phyloP scores from a whole-genome alignment of 2,329 filamentous ascomycete genomes.

The Ceratocystis smalleyi region DNA sequence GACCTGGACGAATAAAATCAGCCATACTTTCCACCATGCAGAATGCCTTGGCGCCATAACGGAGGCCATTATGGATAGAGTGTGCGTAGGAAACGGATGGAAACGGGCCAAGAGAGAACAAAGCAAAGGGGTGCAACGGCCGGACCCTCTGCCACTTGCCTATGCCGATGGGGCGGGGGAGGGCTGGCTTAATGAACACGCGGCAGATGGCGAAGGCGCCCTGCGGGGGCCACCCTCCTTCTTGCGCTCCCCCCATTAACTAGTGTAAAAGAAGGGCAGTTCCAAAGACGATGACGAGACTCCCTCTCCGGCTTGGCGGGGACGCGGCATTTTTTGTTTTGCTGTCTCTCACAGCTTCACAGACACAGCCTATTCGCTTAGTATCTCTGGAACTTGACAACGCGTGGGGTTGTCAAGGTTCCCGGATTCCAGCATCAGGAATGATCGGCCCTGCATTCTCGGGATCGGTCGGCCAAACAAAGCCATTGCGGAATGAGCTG shows the following conservation, averaged over 20 bases:
- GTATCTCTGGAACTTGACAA: background rate
- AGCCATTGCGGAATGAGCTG: background rate
- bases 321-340: background rate
- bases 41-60: background rate
- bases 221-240: background rate
- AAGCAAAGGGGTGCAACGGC: background rate
- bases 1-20: constrained; percentile 11
- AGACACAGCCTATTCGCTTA: background rate
- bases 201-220: background rate
- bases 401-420: constrained; percentile 5
- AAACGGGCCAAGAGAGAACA: background rate
- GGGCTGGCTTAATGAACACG: background rate
- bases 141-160: background rate
- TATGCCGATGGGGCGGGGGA: background rate
- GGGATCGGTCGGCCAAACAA: background rate
- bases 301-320: background rate
- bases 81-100: background rate
- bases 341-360: background rate
- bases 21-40: constrained; percentile 9
- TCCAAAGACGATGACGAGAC: background rate
- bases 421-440: constrained; percentile 4
- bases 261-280: background rate
- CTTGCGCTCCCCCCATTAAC: background rate
- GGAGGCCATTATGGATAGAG: background rate
- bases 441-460: background rate